Evolutionary conservation across 2,329 filamentous ascomycete genomes (phyloP).

Genomic region (Colletotrichum melonis): DNA sequence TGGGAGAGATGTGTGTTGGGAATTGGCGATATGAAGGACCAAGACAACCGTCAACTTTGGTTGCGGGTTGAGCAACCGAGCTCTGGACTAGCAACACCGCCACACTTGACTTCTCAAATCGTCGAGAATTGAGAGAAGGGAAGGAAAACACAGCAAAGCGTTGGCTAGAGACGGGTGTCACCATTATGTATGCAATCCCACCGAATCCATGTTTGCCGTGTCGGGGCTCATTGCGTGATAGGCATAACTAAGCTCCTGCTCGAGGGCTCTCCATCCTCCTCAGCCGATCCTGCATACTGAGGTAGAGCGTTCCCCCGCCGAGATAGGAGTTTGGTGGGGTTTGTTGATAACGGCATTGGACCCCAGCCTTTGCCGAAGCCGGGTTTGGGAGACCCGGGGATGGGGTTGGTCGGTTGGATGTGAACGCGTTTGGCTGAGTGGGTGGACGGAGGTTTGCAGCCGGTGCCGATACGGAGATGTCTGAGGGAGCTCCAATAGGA

Average conservation of each 20-base stretch:
- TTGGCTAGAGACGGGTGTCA: background rate
- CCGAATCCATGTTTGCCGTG: background rate
- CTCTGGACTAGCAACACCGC: background rate
- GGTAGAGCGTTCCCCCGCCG: background rate
- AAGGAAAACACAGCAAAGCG: too few relatives aligned
- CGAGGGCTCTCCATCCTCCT: too few relatives aligned
- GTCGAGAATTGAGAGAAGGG: background rate
- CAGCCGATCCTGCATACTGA: too few relatives aligned
- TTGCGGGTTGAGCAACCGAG: too few relatives aligned
- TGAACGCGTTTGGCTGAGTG: background rate
- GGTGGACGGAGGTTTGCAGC: background rate
- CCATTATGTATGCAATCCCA: slow-evolving; percentile 15
- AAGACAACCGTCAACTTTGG: background rate
- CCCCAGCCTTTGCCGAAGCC: background rate
- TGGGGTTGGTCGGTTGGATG: too few relatives aligned
- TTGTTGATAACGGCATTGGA: background rate
- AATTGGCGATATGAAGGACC: too few relatives aligned
- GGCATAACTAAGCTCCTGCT: background rate
- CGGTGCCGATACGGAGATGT: slow-evolving; percentile 33
- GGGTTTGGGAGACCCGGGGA: background rate
- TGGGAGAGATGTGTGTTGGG: too few relatives aligned
- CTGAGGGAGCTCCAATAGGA: background rate
- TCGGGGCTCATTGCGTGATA: slow-evolving; percentile 19
- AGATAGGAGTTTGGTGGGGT: slow-evolving; percentile 18
- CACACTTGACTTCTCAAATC: background rate